phyloP scores from a whole-genome alignment of 306 rosid genomes.

The Glycyrrhiza uralensis region DNA sequence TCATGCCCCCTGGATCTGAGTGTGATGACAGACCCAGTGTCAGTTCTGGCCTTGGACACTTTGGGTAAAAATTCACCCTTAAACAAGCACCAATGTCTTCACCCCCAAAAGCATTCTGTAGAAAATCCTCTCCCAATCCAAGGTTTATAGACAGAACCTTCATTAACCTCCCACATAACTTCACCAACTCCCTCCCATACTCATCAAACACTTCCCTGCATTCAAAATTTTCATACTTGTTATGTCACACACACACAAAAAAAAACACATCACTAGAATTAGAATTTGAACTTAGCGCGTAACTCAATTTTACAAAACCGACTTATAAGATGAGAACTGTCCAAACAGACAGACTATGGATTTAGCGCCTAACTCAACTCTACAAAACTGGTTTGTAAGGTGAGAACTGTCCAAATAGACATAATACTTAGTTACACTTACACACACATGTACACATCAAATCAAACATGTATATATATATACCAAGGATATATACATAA shows the following conservation, averaged over 20 bases:
- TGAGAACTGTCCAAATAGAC: no score
- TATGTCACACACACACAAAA: background rate
- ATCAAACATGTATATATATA: no score
- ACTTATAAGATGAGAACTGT: no score
- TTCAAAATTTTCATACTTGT: background rate
- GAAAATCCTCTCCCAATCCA: constrained; percentile 48
- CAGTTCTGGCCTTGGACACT: constrained; percentile 76
- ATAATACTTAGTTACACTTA: no score
- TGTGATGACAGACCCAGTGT: constrained; percentile 83
- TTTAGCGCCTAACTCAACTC: no score
- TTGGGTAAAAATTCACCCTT: constrained; percentile 79
- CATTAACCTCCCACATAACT: constrained; percentile 63
- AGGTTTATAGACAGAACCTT: constrained; percentile 60
- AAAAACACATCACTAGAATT: no score
- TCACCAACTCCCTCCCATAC: constrained; percentile 76
- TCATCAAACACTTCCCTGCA: constrained; percentile 72
- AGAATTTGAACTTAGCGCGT: no score
- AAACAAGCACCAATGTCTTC: constrained; percentile 74
- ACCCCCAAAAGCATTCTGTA: constrained; percentile 69
- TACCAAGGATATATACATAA: no score
- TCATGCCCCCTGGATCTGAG: constrained; percentile 90
- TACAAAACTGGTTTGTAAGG: no score
- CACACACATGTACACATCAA: background rate
- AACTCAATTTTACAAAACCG: no score
- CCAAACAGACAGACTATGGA: no score